Percentiles rank a stretch among this genome's conserved stretches.
These are phyloP conservation scores for Pyrenula massariospora DNA, from an alignment of 495 filamentous ascomycete genomes.

Conservation along the genomic window DNA sequence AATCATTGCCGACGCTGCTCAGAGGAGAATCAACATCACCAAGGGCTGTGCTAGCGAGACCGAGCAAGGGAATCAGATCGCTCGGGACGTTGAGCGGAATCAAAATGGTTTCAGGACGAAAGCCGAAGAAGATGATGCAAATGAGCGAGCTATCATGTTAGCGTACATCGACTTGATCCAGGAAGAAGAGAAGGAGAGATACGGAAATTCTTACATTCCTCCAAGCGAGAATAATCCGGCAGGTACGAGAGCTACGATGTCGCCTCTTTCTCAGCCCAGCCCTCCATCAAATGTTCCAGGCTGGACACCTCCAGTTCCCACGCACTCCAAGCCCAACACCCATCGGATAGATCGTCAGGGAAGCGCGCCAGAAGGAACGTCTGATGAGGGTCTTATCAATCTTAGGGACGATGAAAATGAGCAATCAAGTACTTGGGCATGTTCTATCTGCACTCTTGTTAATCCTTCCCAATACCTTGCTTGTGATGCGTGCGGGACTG, in stretches of 20 bases:
- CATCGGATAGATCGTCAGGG: background rate
- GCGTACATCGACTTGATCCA: slow-evolving; percentile 81
- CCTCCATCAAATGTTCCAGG: slow-evolving; percentile 8
- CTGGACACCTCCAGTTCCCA: slow-evolving; percentile 5
- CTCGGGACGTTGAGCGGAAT: slow-evolving; percentile 47
- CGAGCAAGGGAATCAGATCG: slow-evolving; percentile 41
- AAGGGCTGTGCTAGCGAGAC: slow-evolving; percentile 68
- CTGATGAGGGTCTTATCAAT: slow-evolving; percentile 11
- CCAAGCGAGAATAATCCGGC: slow-evolving; percentile 50
- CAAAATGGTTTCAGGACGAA: slow-evolving; percentile 68
- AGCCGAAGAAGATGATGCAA: slow-evolving; percentile 81
- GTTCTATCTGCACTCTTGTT: slow-evolving; percentile 68
- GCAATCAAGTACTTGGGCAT: slow-evolving; percentile 49
- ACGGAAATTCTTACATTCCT: slow-evolving; percentile 53
- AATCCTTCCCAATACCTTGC: slow-evolving; percentile 58
- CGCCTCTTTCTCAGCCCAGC: no score
- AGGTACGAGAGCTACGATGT: slow-evolving; percentile 29
- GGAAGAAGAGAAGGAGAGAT: slow-evolving; percentile 66
- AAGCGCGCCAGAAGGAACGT: background rate
- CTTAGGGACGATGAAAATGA: slow-evolving; percentile 16
- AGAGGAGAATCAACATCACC: slow-evolving; percentile 52
- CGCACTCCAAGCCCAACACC: slow-evolving; percentile 3
- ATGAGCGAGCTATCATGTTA: slow-evolving; percentile 79
- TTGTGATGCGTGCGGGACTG: slow-evolving; percentile 69
- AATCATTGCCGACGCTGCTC: slow-evolving; percentile 62